Percentiles rank a stretch among this genome's conserved stretches.
Conservation (phyloP, 768 basidiomycete species). For the Pulveroboletus sp. region DNA sequence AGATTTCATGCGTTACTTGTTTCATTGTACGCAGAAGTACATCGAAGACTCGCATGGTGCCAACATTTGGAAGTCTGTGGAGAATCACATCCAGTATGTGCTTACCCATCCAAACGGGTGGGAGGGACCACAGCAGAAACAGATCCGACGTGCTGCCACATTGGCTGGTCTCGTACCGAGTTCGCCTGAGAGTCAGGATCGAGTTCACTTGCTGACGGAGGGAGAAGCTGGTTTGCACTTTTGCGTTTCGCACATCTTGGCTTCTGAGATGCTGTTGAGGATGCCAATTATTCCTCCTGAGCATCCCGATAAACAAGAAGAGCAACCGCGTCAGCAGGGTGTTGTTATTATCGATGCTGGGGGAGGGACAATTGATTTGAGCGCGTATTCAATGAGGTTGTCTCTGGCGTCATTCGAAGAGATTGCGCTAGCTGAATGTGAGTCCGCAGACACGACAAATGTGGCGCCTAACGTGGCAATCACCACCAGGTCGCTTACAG, state of each 20-base stretch:
- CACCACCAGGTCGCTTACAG: conserved; percentile 36
- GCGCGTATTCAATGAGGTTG: conserved; percentile 38
- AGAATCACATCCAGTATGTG: conserved; percentile 43
- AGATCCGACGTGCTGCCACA: conserved; percentile 52
- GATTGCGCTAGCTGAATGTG: conserved; percentile 34
- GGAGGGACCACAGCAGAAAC: conserved; percentile 54
- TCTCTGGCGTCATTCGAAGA: conserved; percentile 39
- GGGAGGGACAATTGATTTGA: conserved; percentile 41
- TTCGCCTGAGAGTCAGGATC: conserved; percentile 33
- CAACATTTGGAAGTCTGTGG: conserved; percentile 42
- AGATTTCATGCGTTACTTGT: conserved; percentile 46
- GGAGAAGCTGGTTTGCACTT: conserved; percentile 61
- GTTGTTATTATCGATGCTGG: conserved; percentile 51
- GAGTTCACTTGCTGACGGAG: conserved; percentile 56
- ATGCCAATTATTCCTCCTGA: conserved; percentile 20
- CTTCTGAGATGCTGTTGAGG: conserved; percentile 27
- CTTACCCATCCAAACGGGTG: conserved; percentile 64
- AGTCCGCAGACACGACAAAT: neutral
- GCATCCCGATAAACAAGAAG: conserved; percentile 14
- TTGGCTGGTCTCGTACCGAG: conserved; percentile 47
- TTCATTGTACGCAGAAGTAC: conserved; percentile 39
- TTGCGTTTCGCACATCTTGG: conserved; percentile 45
- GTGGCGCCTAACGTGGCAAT: neutral
- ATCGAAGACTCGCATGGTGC: conserved; percentile 46
- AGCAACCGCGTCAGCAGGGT: conserved; percentile 25